These are phyloP conservation scores for Sporothrix brunneoviolacea DNA, from an alignment of 2,329 filamentous ascomycete species.

Conservation along the genomic window DNA sequence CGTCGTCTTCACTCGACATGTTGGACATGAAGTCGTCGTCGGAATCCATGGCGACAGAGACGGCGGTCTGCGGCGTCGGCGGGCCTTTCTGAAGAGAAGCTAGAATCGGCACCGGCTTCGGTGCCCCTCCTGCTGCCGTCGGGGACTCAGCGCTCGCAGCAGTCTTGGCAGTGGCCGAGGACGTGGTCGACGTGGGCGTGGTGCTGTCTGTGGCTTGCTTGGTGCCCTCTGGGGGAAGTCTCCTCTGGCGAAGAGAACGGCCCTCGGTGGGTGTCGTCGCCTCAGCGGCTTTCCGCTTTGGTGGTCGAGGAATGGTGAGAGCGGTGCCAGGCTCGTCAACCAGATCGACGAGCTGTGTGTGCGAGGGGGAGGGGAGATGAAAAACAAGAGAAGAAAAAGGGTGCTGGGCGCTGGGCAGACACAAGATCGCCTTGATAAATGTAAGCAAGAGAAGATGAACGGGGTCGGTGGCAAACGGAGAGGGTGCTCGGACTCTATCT, in stretches of 20 bases:
- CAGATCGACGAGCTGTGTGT: conserved; percentile 18
- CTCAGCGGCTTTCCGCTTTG: conserved; percentile 61
- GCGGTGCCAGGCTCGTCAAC: conserved; percentile 19
- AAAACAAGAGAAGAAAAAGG: not conserved
- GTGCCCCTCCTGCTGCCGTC: not conserved
- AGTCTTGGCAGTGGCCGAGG: not conserved
- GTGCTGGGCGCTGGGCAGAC: not conserved
- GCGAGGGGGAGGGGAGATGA: not conserved
- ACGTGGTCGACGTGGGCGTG: conserved; percentile 37
- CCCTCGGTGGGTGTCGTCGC: conserved; percentile 48
- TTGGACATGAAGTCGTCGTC: conserved; percentile 91
- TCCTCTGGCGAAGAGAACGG: conserved; percentile 42
- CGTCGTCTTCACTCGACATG: conserved; percentile 69
- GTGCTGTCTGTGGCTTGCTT: conserved; percentile 44
- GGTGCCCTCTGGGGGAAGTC: conserved; percentile 44
- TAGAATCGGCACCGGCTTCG: not conserved
- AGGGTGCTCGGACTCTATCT: too few relatives aligned
- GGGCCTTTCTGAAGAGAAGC: conserved; percentile 12
- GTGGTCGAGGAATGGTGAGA: conserved; percentile 52
- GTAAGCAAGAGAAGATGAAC: too few relatives aligned
- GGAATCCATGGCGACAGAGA: conserved; percentile 72
- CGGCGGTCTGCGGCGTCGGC: conserved; percentile 33
- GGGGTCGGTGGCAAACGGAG: too few relatives aligned
- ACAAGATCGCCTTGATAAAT: too few relatives aligned
- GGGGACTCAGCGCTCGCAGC: not conserved